phyloP scores from a whole-genome alignment of 2,329 filamentous ascomycete genomes.

The Aspergillus fumigatiaffinis region DNA sequence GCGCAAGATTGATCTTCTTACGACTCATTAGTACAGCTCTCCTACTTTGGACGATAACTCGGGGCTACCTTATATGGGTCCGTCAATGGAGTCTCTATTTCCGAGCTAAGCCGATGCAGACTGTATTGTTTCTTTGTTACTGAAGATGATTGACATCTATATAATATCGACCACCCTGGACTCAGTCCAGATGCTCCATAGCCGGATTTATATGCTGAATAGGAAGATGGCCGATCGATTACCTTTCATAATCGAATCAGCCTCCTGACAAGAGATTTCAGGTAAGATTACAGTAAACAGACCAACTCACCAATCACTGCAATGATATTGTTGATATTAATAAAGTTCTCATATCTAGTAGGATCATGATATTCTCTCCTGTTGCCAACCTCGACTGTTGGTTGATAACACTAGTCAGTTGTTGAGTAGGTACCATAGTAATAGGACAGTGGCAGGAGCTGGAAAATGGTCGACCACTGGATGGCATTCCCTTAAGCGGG shows the following conservation, averaged over 20 bases:
- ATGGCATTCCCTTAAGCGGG: background rate
- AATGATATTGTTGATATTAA: background rate
- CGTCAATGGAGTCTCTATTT: background rate
- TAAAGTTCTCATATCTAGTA: background rate
- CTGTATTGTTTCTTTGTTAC: background rate
- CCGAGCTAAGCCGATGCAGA: background rate
- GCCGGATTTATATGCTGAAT: too few relatives aligned
- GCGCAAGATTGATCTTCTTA: slow-evolving; percentile 12
- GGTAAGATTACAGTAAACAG: background rate
- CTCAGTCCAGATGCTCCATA: background rate
- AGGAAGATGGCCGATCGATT: background rate
- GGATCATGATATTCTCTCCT: background rate
- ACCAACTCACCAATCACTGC: background rate
- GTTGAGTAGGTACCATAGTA: background rate
- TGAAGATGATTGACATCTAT: background rate
- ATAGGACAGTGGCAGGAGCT: background rate
- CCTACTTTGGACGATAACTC: background rate
- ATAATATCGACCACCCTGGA: background rate
- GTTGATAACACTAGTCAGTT: background rate
- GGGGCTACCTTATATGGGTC: background rate
- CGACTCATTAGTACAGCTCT: background rate
- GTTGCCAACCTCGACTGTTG: background rate
- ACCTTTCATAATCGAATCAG: background rate
- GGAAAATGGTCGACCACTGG: background rate
- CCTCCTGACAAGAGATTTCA: background rate